phyloP scores from a whole-genome alignment of 2,329 filamentous ascomycete genomes.

The Colletotrichum tofieldiae region DNA sequence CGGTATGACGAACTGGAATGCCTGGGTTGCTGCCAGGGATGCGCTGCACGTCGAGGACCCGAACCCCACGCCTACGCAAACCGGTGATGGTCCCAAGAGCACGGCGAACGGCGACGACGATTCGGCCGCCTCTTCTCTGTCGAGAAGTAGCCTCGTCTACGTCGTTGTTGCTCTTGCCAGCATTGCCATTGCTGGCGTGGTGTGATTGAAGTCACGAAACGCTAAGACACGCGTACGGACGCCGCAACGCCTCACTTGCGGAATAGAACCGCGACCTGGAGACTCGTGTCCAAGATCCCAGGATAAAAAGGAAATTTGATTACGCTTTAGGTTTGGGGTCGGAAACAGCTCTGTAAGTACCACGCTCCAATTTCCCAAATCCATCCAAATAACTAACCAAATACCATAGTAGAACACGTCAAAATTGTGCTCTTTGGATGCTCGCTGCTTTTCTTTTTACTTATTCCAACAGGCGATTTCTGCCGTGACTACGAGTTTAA shows the following conservation, averaged over 20 bases:
- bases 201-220: background rate
- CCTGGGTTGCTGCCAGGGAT: constrained; percentile 38
- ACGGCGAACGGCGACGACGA: constrained; percentile 17
- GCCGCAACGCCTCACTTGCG: rapidly evolving
- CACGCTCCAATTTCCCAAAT: background rate
- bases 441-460: background rate
- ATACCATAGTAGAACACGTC: background rate
- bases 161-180: background rate
- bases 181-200: background rate
- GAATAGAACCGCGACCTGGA: too few relatives aligned
- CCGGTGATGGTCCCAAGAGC: constrained; percentile 23
- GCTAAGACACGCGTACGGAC: background rate
- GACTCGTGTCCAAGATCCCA: background rate
- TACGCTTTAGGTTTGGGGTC: background rate
- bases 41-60: constrained; percentile 37
- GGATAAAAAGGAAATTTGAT: background rate
- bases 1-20: constrained; percentile 43
- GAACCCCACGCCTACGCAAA: constrained; percentile 34
- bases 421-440: background rate
- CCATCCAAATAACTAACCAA: background rate
- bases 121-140: background rate
- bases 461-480: background rate
- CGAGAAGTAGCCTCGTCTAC: background rate
- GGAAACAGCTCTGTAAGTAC: background rate
- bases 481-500: background rate